Percentiles rank a stretch among this genome's conserved stretches.
Evolutionary conservation across 1,139 yeast genomes (phyloP).

Genomic region (Magnusiomyces magnusii): DNA sequence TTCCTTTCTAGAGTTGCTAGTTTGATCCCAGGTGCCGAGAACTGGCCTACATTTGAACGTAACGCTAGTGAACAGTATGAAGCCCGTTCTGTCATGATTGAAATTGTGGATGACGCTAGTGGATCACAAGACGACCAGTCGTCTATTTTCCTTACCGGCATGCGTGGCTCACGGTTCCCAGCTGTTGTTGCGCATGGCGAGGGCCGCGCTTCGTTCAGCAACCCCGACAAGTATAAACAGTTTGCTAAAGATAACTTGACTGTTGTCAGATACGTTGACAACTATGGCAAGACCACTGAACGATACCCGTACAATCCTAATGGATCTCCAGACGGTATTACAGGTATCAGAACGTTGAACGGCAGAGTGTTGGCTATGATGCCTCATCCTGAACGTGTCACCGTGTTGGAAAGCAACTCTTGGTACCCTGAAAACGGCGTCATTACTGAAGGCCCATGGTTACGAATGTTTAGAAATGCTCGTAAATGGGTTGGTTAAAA

Average conservation of each 20-base stretch:
- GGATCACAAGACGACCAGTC: slow-evolving; percentile 32
- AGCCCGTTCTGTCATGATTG: slow-evolving; percentile 90
- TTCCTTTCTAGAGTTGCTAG: slow-evolving; percentile 82
- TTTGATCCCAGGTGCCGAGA: slow-evolving; percentile 88
- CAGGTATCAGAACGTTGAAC: slow-evolving; percentile 83
- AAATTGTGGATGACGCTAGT: slow-evolving; percentile 48
- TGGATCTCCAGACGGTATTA: slow-evolving; percentile 89
- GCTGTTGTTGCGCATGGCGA: slow-evolving; percentile 99
- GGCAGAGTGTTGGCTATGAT: slow-evolving; percentile 97
- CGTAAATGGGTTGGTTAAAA: slow-evolving; percentile 81
- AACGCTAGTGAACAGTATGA: slow-evolving; percentile 93
- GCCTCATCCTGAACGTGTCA: slow-evolving; percentile 99
- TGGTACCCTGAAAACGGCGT: slow-evolving; percentile 63
- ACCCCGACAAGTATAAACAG: slow-evolving; percentile 38
- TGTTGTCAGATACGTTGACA: slow-evolving; percentile 77
- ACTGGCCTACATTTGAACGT: slow-evolving; percentile 96
- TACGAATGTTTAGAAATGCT: slow-evolving; percentile 85
- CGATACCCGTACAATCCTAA: slow-evolving; percentile 92
- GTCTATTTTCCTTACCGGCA: slow-evolving; percentile 74
- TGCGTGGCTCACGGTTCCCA: slow-evolving; percentile 90
- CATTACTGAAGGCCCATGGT: slow-evolving; percentile 72
- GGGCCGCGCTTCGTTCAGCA: slow-evolving; percentile 75
- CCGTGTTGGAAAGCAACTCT: slow-evolving; percentile 80
- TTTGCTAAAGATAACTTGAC: slow-evolving; percentile 45
- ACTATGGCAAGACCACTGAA: slow-evolving; percentile 77